Evolutionary conservation across 2,329 filamentous ascomycete species (phyloP), one percentile per base, ranked within the genome.

Genomic region (Aspergillus alliaceus): DNA sequence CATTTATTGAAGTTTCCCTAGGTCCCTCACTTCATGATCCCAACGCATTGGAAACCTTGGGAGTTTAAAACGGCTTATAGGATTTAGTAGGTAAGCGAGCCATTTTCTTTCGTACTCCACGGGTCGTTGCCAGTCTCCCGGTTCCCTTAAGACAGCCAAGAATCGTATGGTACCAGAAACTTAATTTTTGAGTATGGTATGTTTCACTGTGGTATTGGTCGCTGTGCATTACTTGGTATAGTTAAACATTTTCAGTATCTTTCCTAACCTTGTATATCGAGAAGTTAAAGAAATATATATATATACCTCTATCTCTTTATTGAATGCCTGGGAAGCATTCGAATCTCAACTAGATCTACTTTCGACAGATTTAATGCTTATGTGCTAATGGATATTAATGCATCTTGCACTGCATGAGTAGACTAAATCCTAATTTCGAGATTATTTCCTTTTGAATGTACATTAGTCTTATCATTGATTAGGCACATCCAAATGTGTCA

Each of bases 1-100:
- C 47, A 40, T 52, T 51, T 59, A 59, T 62, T 59, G 54, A 59
- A 57, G 53, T 47, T 51, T 57, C 46, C 40, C 22, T 39, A 42
- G 42, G 42, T 50, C 58, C 55, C 48, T 57, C 53, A 29, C 58
- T 44, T 57, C 47, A 25, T 22, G 14, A 24, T 49, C 15, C 40
- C 47, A 24, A 44, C 29, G 48, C 50, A 48, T 56, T 12, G 20
- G 31, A 44, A 56, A 51, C 35, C 31, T 51, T 25, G 9, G 49
- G 20, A 35, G 29, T 37, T 51, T 37, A 27, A 35, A n/a, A 20
- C 29, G 18, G 18, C 37, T 15, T 52, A 44, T 44, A 44, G 15
- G 40, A 44, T 29, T 8, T 40, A 12, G 39, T n/a, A 53, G 15
- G 39, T 46, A 53, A 53, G 51, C 51, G 39, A 46, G 15, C 12